Percentiles rank a stretch among this genome's conserved stretches.
Conservation (phyloP, 208 protist species). For the Leishmania gerbilli region DNA sequence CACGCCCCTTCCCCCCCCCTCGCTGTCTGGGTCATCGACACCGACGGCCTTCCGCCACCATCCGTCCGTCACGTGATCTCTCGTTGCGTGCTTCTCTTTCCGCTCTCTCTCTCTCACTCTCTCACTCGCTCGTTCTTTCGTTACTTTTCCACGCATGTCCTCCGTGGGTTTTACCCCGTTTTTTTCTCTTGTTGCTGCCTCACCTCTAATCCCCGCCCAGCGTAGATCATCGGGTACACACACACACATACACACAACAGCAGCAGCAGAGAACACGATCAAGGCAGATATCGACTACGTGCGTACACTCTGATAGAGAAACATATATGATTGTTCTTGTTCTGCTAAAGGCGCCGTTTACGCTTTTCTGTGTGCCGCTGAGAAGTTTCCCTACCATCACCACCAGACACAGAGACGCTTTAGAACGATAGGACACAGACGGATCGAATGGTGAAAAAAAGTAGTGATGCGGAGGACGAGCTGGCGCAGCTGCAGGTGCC, state of each 20-base stretch:
- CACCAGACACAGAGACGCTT: neutral
- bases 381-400: neutral
- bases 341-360: neutral
- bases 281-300: neutral
- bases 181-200: neutral
- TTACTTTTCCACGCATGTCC: neutral
- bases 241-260: neutral
- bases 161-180: neutral
- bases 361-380: neutral
- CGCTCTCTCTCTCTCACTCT: neutral
- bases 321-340: neutral
- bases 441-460: constrained; percentile 10
- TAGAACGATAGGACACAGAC: neutral
- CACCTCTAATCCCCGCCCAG: neutral
- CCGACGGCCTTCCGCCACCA: neutral
- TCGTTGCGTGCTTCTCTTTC: neutral
- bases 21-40: neutral
- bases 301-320: neutral
- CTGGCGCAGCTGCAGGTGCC: constrained; percentile 16
- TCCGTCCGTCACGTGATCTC: neutral
- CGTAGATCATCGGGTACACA: neutral
- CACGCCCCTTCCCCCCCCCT: neutral
- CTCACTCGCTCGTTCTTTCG: neutral
- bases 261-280: neutral
- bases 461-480: neutral